Base-by-base conservation (phyloP, 2,329 filamentous ascomycete species). In the Cytospora leucostoma region DNA sequence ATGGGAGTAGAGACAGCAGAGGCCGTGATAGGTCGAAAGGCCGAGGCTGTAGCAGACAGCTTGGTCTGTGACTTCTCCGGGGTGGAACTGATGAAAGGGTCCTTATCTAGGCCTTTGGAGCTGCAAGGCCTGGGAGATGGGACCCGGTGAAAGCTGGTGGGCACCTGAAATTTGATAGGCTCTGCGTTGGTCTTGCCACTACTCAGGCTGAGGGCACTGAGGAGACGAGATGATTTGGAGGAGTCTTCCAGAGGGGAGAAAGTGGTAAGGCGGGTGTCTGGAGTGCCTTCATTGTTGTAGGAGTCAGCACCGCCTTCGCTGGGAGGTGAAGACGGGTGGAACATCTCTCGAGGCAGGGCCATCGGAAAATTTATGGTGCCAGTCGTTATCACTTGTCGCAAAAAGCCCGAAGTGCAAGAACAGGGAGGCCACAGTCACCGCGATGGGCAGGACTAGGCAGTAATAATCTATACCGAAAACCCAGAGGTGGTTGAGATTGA, bases 31-130 rank as follows among this genome's bases (percentile, higher is more conserved):
- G 88, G 88, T 17, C 80, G 83, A 68, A 91, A 91, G 1, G 80
- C 71, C 1, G 83, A 84, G 1, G 88, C 87, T 7, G 83, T 88
- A 1, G 88, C 85, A 4, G 88, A 90, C 27, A 91, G 75, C 67
- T 84, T 82, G 64, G 77, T 79, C 68, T 78, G 74, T 69, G 71
- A 67, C 52, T 67, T 70, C 17, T 71, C 64, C 17, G 69, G 69
- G 19, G 72, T 68, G 50, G 73, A 72, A 2, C 79, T 82, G 38
- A 84, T 71, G 65, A 88, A 88, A 0, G 86, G 85, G 64, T 88
- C 84, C 61, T 78, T 80, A 57, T 81, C 80, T 1, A 69, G 70
- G 13, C 67, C 65, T 11, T 64, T 64, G 19, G 68, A 64, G 49
- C 68, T 67, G 62, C 73, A 72, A 50, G 68, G 66, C 19, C 71